Conservation (phyloP, 257 asterid genomes). For the Datura wrightii region DNA sequence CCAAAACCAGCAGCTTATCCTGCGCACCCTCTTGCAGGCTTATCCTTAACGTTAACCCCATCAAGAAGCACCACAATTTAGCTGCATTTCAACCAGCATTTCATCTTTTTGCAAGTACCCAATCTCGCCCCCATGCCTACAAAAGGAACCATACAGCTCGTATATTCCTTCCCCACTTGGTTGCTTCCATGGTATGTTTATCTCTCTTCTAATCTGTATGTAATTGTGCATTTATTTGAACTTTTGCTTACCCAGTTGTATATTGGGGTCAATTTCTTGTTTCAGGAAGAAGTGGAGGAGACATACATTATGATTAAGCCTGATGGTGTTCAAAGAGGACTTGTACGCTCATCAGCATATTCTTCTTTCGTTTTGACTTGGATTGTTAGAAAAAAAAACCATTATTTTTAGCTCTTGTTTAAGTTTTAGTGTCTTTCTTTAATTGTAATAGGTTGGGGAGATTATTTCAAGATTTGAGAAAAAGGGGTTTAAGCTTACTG, state of each 20-base stretch:
- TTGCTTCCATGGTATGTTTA: slow-evolving; percentile 72
- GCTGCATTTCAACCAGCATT: slow-evolving; percentile 63
- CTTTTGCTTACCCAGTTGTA: not conserved
- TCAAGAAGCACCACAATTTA: slow-evolving; percentile 34
- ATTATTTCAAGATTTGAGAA: slow-evolving; percentile 91
- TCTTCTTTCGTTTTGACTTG: slow-evolving; percentile 21
- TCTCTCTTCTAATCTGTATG: not conserved
- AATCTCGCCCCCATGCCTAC: slow-evolving; percentile 40
- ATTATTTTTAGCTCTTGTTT: not conserved
- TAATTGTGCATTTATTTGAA: not conserved
- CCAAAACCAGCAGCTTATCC: slow-evolving; percentile 41
- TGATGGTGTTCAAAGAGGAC: slow-evolving; percentile 97
- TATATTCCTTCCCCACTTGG: slow-evolving; percentile 77
- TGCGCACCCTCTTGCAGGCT: slow-evolving; percentile 41
- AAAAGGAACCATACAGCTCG: slow-evolving; percentile 45
- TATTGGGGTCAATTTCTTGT: not conserved
- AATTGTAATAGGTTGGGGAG: slow-evolving; percentile 70
- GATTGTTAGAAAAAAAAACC: not conserved
- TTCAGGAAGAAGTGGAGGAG: slow-evolving; percentile 71
- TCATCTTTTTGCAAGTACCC: slow-evolving; percentile 50
- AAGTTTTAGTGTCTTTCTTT: not conserved
- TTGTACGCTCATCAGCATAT: slow-evolving; percentile 52
- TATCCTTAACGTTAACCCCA: slow-evolving; percentile 46
- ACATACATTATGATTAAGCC: slow-evolving; percentile 94
- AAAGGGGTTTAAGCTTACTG: slow-evolving; percentile 88